These are phyloP conservation scores for Chrysopogon serrulatus DNA, from an alignment of 176 grass and related monocot genomes.

Conservation along the genomic window DNA sequence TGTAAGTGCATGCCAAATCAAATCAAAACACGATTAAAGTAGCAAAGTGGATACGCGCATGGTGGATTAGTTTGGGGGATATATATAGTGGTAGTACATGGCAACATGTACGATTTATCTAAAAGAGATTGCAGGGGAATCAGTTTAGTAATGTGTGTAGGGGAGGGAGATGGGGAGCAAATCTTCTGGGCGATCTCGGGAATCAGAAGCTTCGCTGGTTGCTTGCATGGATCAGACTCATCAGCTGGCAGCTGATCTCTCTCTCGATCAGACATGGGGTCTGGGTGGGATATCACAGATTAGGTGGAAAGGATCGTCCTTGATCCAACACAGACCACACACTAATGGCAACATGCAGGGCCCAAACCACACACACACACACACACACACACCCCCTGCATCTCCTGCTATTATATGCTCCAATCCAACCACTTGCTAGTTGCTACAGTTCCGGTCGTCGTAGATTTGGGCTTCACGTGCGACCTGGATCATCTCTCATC, in stretches of 20 bases:
- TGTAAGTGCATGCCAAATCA: not conserved
- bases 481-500: not conserved
- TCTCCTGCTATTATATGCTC: not conserved
- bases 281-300: conserved; percentile 30
- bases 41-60: not conserved
- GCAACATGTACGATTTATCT: not conserved
- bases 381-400: not conserved
- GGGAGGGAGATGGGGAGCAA: conserved; percentile 13
- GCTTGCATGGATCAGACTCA: conserved; percentile 17
- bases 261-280: conserved; percentile 1
- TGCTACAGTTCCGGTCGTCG: not conserved
- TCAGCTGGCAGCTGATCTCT: not conserved
- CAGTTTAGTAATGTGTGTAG: not conserved
- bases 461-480: conserved; percentile 21
- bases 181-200: conserved; percentile 42
- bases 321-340: not conserved
- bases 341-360: not conserved
- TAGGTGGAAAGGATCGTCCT: conserved; percentile 44
- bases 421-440: not conserved
- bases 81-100: not conserved
- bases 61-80: not conserved
- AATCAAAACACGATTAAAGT: conserved; percentile 7
- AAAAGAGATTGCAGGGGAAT: not conserved
- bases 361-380: not conserved
- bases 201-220: conserved; percentile 37